Evolutionary conservation across 768 basidiomycete genomes (phyloP), one percentile per base, ranked within the genome.

Genomic region (Pleurotus cornucopiae): DNA sequence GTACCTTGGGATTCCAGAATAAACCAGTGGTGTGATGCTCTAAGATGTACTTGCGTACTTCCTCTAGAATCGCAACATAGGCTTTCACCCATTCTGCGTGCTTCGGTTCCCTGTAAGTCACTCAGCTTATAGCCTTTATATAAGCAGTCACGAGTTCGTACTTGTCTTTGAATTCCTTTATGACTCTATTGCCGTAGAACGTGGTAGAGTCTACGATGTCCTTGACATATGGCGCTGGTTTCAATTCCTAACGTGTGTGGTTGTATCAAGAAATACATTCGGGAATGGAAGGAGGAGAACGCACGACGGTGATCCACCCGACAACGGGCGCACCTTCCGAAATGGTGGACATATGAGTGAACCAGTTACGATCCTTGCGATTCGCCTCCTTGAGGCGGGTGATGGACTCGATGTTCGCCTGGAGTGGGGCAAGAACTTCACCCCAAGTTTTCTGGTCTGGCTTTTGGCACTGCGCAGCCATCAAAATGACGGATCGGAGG

Each of bases 131-230:
- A 14, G 25, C 37, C 25, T 38, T 20, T 25, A 52, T 16, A 38
- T 18, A 46, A 20, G n/a, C 25, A 43, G 40, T 39, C 46, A 39
- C 20, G 2, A 44, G 38, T 11, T 60, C 89, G 56, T 58, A 94
- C 96, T 91, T 92, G 5, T 92, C 91, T 69, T 93, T 98, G 78
- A 81, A 92, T 60, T 95, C 92, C 70, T 94, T 92, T 71, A 94
- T 86, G 46, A 98, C 81, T 57, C 86, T 84, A 70, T 97, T 92
- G 1, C 86, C 86, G 68, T 93, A 98, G 73, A 92, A 99, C 65
- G 83, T 79, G 9, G 88, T 82, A 3, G 90, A 83, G 21, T 98
- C 94, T 70, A 90, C 95, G 69, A 89, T 81, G 48, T 94, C 91
- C 14, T 70, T 75, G n/a, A 98, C 76, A 60, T 80, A 88, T 21